Conservation (phyloP, 2,329 filamentous ascomycete genomes). For the Fusarium sp. region DNA sequence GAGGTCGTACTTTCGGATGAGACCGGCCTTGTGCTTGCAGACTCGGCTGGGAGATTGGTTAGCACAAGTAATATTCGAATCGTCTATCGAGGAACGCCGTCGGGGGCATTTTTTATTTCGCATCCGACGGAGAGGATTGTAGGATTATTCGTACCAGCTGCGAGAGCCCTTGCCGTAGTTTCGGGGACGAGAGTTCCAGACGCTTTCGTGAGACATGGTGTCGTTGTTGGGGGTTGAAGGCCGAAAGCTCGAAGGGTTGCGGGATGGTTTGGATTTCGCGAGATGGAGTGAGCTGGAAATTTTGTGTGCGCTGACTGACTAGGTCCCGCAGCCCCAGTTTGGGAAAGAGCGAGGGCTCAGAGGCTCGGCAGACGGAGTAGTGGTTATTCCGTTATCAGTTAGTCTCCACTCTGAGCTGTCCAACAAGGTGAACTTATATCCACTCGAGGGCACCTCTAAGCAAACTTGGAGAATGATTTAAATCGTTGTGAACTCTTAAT, state of each 20-base stretch:
- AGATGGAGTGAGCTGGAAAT: constrained; percentile 51
- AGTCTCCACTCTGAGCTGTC: constrained; percentile 4
- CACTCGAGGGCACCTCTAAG: constrained; percentile 5
- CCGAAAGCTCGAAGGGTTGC: constrained; percentile 48
- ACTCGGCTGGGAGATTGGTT: constrained; percentile 64
- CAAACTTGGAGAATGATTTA: not conserved
- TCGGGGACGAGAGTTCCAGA: constrained; percentile 99
- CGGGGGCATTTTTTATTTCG: constrained; percentile 12
- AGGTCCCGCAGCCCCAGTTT: constrained; percentile 55
- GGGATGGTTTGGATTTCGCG: constrained; percentile 51
- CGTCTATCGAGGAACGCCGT: constrained; percentile 1
- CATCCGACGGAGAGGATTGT: constrained; percentile 10
- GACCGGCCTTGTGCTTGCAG: constrained; percentile 95
- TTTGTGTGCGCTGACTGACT: constrained; percentile 53
- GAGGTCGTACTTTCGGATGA: constrained; percentile 99
- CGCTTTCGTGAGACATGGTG: constrained; percentile 84
- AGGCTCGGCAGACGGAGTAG: constrained; percentile 13
- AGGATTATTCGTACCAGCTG: constrained; percentile 76
- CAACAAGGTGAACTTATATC: constrained; percentile 22
- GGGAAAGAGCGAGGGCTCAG: constrained; percentile 23
- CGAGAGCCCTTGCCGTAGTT: constrained; percentile 97
- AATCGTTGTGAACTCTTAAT: not conserved
- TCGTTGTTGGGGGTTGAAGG: constrained; percentile 52
- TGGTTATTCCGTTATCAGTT: not conserved
- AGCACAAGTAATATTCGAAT: constrained; percentile 41